phyloP scores from a whole-genome alignment of 805 yeast genomes.

The Wickerhamiella galacta region DNA sequence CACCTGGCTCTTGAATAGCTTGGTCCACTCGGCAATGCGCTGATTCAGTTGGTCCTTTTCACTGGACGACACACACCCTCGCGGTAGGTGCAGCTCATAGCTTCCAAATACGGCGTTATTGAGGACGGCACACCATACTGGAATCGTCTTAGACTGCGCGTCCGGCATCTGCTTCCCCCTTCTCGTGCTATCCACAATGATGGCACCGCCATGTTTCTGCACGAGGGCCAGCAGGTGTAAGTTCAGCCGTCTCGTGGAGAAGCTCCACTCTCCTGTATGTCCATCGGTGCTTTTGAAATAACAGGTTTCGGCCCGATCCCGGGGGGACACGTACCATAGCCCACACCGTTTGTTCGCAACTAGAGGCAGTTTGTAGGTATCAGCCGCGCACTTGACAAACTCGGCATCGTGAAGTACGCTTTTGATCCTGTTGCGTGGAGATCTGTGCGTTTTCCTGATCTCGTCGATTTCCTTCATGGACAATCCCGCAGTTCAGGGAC shows the following conservation, averaged over 20 bases:
- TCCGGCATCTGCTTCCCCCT: constrained; percentile 78
- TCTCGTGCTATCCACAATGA: constrained; percentile 71
- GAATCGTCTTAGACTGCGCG: constrained; percentile 70
- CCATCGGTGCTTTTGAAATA: constrained; percentile 91
- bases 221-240: constrained; percentile 46
- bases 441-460: constrained; percentile 33
- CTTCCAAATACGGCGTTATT: constrained; percentile 35
- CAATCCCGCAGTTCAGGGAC: too few species aligned
- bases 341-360: constrained; percentile 78
- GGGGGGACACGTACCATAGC: constrained; percentile 56
- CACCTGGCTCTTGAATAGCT: constrained; percentile 27
- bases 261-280: constrained; percentile 66
- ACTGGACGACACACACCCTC: constrained; percentile 35
- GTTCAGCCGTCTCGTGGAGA: constrained; percentile 57
- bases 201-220: constrained; percentile 25
- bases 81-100: constrained; percentile 31
- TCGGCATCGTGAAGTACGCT: constrained; percentile 51
- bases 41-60: constrained; percentile 37
- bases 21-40: constrained; percentile 33
- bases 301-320: constrained; percentile 27
- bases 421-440: constrained; percentile 43
- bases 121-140: constrained; percentile 79
- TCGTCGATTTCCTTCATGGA: constrained; percentile 5
- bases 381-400: constrained; percentile 30
- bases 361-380: constrained; percentile 21